Evolutionary conservation across 2,329 filamentous ascomycete species (phyloP), one percentile per base, ranked within the genome.

Genomic region (Botrytis medusae): DNA sequence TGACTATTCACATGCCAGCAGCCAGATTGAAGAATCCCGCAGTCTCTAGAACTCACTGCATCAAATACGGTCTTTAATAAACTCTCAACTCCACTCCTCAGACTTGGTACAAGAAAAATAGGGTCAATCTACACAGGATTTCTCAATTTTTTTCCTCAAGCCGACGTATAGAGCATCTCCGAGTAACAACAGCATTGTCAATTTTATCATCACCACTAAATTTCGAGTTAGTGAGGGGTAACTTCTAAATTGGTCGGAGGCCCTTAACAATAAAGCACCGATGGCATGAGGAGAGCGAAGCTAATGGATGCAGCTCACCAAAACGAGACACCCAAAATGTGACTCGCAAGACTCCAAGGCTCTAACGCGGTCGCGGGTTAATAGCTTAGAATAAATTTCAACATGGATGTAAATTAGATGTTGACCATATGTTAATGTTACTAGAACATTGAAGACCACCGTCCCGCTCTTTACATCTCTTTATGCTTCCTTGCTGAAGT

Each of bases 81-180:
- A 34, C 2, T 14, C 8, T 61, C 22, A 16, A 8, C 25, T 54
- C 25, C n/a, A 25, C 22, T 25, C 22, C 34, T 40, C 22, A 40
- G 10, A 34, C 5, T 25, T 61, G 12, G 22, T n/a, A 3, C 12
- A 40, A 40, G 59, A 2, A 5, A 57, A 61, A 12, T 7, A 61
- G 22, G 10, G 3, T 16, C 1, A 2, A 22, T 61, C n/a, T 25
- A 22, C 32, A 14, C 12, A 61, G 12, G 5, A 2, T 40, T 12
- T 18, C 10, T 25, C 34, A 37, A 8, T n/a, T 7, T 14, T 14
- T 2, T 25, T 25, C 6, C 4, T 16, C 59, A 12, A 25, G 5
- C 12, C 34, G 34, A 14, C 5, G 34, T 40, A 3, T 0, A 0
- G 10, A 1, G 37, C 20, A 60, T 3, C 10, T 22, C 10, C 6